Base-by-base conservation (phyloP, 192 early-diverging fungal genomes). In the Backusella tuberculispora region DNA sequence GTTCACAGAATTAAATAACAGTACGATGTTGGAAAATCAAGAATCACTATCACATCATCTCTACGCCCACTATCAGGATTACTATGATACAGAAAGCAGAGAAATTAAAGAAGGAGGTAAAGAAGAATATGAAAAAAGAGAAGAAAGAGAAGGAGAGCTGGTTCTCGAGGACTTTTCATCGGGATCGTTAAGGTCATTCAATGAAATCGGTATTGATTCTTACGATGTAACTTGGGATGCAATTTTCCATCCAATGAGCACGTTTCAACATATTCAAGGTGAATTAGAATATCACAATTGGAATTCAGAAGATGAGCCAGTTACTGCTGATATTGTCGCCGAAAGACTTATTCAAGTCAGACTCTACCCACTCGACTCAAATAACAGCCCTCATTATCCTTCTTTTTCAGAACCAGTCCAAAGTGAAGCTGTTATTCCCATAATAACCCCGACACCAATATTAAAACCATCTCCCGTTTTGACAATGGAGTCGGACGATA, bases 201-300 rank as follows among this genome's bases (percentile, higher is more conserved):
- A 34, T 34, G 50, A 24, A 21, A 5, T 10, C 7, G 3, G 7
- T 12, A 13, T 24, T 12, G 53, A 60, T 26, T 4, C n/a, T 19
- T 19, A 19, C n/a, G 37, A 17, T 7, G 37, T 19, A 8, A 19
- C 66, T 9, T 67, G 66, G 66, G 41, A 41, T 43, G 40, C 41
- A 9, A 67, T 67, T n/a, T 67, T 67, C 41, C 66, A 67, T 21
- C 66, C 66, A 1, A 38, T 43, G 41, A 67, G 66, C 19, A 67
- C 66, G 3, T 67, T 67, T 41, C 37, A 67, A 21, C 17, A 67
- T 67, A 7, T 19, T 3, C 10, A 41, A n/a, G 66, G n/a, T 19
- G 66, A 41, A 38, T 10, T 67, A 7, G 40, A 67, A 12, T 67
- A 67, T 17, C 8, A 21, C 41, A 41, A 38, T 4, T 67, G 66